phyloP scores from a whole-genome alignment of 352 stramenopile genomes.

The Globisporangium alternatum region DNA sequence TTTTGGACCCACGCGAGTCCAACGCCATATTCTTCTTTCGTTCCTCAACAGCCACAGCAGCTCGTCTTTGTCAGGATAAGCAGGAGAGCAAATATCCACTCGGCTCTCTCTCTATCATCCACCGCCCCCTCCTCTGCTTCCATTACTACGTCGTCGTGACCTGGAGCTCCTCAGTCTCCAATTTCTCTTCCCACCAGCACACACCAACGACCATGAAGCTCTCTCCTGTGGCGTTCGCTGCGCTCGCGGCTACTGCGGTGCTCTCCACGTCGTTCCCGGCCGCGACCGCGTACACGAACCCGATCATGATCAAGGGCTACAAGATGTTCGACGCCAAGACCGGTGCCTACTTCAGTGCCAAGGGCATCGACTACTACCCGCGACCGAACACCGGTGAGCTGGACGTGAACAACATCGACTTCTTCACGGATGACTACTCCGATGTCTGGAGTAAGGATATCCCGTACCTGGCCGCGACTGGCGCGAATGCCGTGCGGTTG shows the following conservation, averaged over 20 bases:
- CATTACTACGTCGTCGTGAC: too few species aligned
- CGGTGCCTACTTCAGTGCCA: slow-evolving; percentile 61
- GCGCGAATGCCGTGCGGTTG: slow-evolving; percentile 76
- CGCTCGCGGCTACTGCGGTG: too few species aligned
- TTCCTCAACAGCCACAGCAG: too few species aligned
- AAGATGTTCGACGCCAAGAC: slow-evolving; percentile 81
- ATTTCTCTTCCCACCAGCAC: not conserved
- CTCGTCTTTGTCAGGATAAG: too few species aligned
- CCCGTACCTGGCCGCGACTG: slow-evolving; percentile 46
- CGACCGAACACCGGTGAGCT: slow-evolving; percentile 73
- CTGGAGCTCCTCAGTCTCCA: not conserved
- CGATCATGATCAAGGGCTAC: slow-evolving; percentile 56
- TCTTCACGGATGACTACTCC: slow-evolving; percentile 79
- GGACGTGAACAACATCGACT: slow-evolving; percentile 75
- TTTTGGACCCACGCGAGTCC: too few species aligned
- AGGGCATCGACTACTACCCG: slow-evolving; percentile 88
- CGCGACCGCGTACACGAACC: slow-evolving; percentile 68
- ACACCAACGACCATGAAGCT: not conserved
- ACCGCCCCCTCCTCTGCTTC: too few species aligned
- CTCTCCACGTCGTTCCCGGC: too few species aligned
- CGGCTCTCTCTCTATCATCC: too few species aligned
- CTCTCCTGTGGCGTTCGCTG: not conserved
- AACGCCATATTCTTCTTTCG: too few species aligned
- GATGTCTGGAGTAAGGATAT: slow-evolving; percentile 72
- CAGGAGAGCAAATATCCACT: too few species aligned